Base-by-base conservation (phyloP, 805 yeast species). In the Sugiyamaella chiloensis region DNA sequence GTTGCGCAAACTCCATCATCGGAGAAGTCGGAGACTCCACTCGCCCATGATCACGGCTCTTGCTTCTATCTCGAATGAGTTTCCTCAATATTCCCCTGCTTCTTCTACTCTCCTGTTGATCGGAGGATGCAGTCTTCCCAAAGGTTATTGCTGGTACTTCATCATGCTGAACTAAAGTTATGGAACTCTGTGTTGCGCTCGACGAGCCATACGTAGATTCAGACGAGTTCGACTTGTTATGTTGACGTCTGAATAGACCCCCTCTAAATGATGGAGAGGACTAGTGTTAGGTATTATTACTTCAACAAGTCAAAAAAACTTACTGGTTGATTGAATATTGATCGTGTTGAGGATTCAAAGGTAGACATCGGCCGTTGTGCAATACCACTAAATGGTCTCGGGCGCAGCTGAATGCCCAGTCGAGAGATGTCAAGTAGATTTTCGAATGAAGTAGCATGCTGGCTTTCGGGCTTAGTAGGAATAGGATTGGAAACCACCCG, bases 221-320 rank as follows among this genome's bases (percentile, higher is more conserved):
- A 0, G 83, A 76, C 0, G 86, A 80, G 42, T 74, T 76, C n/a
- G 83, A 75, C 48, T 85, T 74, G 41, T 76, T 73, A 56, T 82
- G 37, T 21, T 34, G 87, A 52, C 81, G 75, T 53, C 85, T 70
- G 66, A 83, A 83, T 44, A 83, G 72, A 23, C 76, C 75, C 31
- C 67, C 58, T 0, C 59, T 67, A 1, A 66, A 57, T 7, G 67
- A 63, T 0, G 71, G 63, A 0, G 68, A 64, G 1, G 73, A 71
- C 2, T 20, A 24, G 12, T 9, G 47, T 46, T 46, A 46, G 42
- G 8, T 21, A 8, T 26, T 32, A 5, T 7, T 12, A 41, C 17
- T 17, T 12, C 51, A 5, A 14, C 12, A n/a, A 17, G 19, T 14
- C 17, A 20, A 17, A 9, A 17, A 24, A n/a, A 47, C 47, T 43